Percentiles rank a stretch among this genome's conserved stretches.
These are phyloP conservation scores for Samsoniella hepiali DNA, from an alignment of 2,329 filamentous ascomycete genomes.

Conservation along the genomic window DNA sequence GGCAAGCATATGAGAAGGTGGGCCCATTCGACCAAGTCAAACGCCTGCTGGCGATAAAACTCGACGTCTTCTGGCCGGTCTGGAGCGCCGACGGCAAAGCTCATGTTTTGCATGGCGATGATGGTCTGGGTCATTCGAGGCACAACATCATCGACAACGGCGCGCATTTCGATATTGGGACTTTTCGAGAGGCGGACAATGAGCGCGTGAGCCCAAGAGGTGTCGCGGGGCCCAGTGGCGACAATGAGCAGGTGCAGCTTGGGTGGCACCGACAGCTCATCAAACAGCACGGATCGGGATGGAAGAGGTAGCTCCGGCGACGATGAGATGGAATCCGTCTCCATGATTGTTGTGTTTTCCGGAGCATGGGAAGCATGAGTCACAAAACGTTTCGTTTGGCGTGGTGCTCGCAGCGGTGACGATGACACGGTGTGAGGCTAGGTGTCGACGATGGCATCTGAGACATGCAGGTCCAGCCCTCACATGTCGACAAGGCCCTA, in stretches of 20 bases:
- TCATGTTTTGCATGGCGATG: slow-evolving; percentile 56
- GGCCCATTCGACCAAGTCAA: slow-evolving; percentile 79
- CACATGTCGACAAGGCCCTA: slow-evolving; percentile 21
- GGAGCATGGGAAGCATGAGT: not conserved
- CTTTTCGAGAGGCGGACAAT: slow-evolving; percentile 66
- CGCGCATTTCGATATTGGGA: slow-evolving; percentile 56
- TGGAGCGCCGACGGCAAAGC: slow-evolving; percentile 32
- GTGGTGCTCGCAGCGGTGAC: not conserved
- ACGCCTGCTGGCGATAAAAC: slow-evolving; percentile 49
- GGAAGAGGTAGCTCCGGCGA: slow-evolving; percentile 27
- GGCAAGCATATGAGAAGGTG: slow-evolving; percentile 82
- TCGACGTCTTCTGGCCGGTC: slow-evolving; percentile 48
- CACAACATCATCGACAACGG: slow-evolving; percentile 64
- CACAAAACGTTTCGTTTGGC: not conserved
- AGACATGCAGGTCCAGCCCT: slow-evolving; percentile 32
- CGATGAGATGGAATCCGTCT: not conserved
- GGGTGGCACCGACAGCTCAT: slow-evolving; percentile 36
- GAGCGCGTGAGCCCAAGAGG: slow-evolving; percentile 63
- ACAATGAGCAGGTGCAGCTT: slow-evolving; percentile 62
- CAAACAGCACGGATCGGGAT: slow-evolving; percentile 37
- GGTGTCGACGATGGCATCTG: slow-evolving; percentile 27
- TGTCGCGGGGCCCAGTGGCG: slow-evolving; percentile 62
- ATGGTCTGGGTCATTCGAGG: slow-evolving; percentile 61
- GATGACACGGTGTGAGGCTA: not conserved
- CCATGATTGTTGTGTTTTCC: not conserved